These are phyloP conservation scores for Thoreauomyces humboldtii DNA, from an alignment of 192 early-diverging fungal genomes.

Conservation along the genomic window DNA sequence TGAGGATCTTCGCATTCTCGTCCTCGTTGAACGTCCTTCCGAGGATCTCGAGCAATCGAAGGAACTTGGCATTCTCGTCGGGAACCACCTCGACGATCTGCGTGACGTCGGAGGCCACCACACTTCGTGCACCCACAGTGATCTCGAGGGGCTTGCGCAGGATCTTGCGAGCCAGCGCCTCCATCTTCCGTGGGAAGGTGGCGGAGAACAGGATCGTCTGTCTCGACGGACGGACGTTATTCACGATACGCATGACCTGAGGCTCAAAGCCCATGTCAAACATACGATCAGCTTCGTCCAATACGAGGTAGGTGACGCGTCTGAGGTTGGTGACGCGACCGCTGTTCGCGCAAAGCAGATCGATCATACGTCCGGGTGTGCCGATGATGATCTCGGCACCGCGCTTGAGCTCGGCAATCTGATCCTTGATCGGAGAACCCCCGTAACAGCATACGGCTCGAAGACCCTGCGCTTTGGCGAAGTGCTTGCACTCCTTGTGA, in stretches of 20 bases:
- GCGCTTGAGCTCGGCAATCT: conserved; percentile 92
- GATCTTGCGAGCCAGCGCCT: conserved; percentile 94
- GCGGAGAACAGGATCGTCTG: conserved; percentile 99
- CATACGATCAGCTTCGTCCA: conserved; percentile 99
- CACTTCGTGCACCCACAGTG: conserved; percentile 88
- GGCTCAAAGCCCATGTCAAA: conserved; percentile 99
- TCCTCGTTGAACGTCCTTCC: conserved; percentile 76
- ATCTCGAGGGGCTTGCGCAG: conserved; percentile 89
- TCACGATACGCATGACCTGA: conserved; percentile 95
- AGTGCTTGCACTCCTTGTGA: conserved; percentile 87
- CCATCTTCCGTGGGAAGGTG: conserved; percentile 97
- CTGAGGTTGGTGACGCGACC: conserved; percentile 73
- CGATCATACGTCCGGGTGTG: conserved; percentile 89
- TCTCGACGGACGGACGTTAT: conserved; percentile 78
- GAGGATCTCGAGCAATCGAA: conserved; percentile 82
- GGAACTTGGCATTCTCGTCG: conserved; percentile 83
- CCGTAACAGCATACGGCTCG: conserved; percentile 94
- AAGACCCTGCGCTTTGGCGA: conserved; percentile 83
- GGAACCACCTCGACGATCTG: conserved; percentile 85
- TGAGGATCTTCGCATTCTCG: conserved; percentile 51
- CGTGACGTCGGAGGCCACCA: conserved; percentile 82
- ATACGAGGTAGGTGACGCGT: conserved; percentile 65
- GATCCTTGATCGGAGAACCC: conserved; percentile 91
- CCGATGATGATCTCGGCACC: conserved; percentile 93
- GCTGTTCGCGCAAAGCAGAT: conserved; percentile 78